These are phyloP conservation scores for Helianthus annuus DNA, from an alignment of 129 eudicot species.

Conservation along the genomic window HanXRQr2.0-SUNRISE NC_035436.2:160177671-160178170, in stretches of 20 bases:
- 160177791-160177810: too few species aligned
- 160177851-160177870: too few species aligned
- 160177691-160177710: conserved; percentile 78
- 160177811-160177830: too few species aligned
- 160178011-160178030: neutral
- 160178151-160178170: conserved; percentile 75
- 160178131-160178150: conserved; percentile 88
- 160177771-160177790: too few species aligned
- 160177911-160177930: conserved; percentile 1
- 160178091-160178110: conserved; percentile 84
- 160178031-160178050: neutral
- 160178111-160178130: conserved; percentile 67
- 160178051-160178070: conserved; percentile 7
- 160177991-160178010: neutral
- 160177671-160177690: conserved; percentile 51
- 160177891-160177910: conserved; percentile 4
- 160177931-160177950: neutral
- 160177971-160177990: neutral
- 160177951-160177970: neutral
- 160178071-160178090: conserved; percentile 10
- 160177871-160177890: conserved; percentile 9
- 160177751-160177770: neutral
- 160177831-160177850: too few species aligned
- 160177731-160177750: neutral
- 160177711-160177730: conserved; percentile 95